Percentiles rank a stretch among this genome's conserved stretches.
Evolutionary conservation across 768 basidiomycete species (phyloP).

Genomic region (Chalciporus sphaerocephalus): DNA sequence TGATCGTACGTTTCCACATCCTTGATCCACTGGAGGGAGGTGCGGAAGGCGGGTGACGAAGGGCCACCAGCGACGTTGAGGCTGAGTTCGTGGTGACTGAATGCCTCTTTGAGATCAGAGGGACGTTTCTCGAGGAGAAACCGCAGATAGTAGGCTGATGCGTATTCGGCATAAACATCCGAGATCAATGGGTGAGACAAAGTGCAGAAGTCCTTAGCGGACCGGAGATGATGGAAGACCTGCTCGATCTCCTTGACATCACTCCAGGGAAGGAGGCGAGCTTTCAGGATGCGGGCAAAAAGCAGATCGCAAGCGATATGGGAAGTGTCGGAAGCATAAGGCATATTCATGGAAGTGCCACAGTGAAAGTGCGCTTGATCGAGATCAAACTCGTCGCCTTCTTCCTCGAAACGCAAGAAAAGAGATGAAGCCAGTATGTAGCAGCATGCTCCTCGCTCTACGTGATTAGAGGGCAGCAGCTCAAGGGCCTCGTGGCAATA

Average conservation of each 20-base stretch:
- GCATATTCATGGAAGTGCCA: conserved; percentile 5
- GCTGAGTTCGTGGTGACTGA: conserved; percentile 25
- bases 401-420: conserved; percentile 21
- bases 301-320: conserved; percentile 17
- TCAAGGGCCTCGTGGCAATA: conserved; percentile 23
- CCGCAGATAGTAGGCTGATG: conserved; percentile 22
- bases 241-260: conserved; percentile 22
- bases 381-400: conserved; percentile 26
- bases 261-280: conserved; percentile 23
- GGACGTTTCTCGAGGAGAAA: conserved; percentile 18
- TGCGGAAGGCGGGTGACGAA: conserved; percentile 16
- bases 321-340: conserved; percentile 5
- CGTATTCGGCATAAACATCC: conserved; percentile 24
- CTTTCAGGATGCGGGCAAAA: conserved; percentile 19
- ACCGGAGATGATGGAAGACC: conserved; percentile 23
- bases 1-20: conserved; percentile 21
- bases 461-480: conserved; percentile 12
- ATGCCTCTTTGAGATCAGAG: conserved; percentile 22
- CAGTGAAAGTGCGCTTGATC: conserved; percentile 24
- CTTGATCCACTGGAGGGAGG: conserved; percentile 21
- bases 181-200: conserved; percentile 17
- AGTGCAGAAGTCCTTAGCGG: conserved; percentile 22
- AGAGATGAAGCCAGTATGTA: conserved; percentile 20
- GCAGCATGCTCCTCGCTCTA: conserved; percentile 12
- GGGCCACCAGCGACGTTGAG: conserved; percentile 11